A percentile compares a stretch with the other conserved stretches of the same genome.
Evolutionary conservation across 1,284 basidiomycete genomes (phyloP).

Genomic region (Pseudozyma thailandica): DNA sequence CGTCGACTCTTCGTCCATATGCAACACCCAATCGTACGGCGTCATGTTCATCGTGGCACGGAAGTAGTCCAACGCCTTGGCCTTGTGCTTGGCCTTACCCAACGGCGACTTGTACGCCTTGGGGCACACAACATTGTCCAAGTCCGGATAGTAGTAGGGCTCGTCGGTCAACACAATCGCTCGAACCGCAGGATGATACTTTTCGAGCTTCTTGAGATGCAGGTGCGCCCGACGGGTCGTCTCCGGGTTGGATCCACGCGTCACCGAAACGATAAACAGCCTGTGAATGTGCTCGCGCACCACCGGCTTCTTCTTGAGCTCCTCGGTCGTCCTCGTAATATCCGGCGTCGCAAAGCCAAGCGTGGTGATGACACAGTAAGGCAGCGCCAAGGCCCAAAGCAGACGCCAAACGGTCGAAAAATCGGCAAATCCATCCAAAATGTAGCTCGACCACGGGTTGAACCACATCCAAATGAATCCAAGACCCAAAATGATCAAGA

Average conservation of each 20-base stretch:
- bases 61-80: constrained; percentile 70
- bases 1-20: constrained; percentile 70
- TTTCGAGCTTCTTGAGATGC: constrained; percentile 69
- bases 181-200: constrained; percentile 69
- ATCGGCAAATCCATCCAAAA: constrained; percentile 65
- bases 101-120: constrained; percentile 69
- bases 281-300: constrained; percentile 69
- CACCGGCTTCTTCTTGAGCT: constrained; percentile 68
- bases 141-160: constrained; percentile 69
- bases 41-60: constrained; percentile 69
- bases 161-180: constrained; percentile 69
- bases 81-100: constrained; percentile 70
- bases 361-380: constrained; percentile 69
- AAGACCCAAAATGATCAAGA: constrained; percentile 67
- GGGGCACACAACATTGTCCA: constrained; percentile 70
- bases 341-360: constrained; percentile 66
- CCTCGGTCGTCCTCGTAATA: constrained; percentile 67
- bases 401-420: constrained; percentile 69
- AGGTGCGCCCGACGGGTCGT: constrained; percentile 69
- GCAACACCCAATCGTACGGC: constrained; percentile 70
- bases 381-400: constrained; percentile 68
- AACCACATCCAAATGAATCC: constrained; percentile 68
- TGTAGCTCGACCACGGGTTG: constrained; percentile 67
- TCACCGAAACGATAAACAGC: constrained; percentile 69
- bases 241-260: constrained; percentile 69